Conservation (phyloP, 176 grass and related monocot genomes). For the Rhynchospora breviuscula region DNA sequence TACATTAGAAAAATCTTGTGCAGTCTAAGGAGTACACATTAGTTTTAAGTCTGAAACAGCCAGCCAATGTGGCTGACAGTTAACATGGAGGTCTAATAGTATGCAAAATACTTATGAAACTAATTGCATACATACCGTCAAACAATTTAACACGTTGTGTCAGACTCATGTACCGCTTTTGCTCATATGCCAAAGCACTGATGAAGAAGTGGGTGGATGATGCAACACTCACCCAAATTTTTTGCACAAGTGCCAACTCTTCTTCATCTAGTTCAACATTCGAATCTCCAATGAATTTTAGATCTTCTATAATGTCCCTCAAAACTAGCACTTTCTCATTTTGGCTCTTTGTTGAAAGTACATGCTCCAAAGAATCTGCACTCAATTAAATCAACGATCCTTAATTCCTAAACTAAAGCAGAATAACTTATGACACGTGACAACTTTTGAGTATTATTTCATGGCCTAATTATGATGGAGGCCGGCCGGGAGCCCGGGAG, state of each 20-base stretch:
- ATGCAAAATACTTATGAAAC: no score
- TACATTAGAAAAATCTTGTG: no score
- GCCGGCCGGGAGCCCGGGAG: no score
- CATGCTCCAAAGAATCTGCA: not conserved
- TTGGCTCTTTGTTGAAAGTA: not conserved
- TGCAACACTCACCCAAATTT: not conserved
- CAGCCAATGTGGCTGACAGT: no score
- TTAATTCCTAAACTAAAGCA: no score
- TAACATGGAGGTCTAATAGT: no score
- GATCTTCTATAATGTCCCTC: not conserved
- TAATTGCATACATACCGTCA: no score
- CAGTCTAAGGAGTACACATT: no score
- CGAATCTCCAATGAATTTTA: not conserved
- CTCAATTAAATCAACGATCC: not conserved
- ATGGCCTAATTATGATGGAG: no score
- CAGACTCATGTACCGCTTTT: not conserved
- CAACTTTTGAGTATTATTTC: no score
- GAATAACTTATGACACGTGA: no score
- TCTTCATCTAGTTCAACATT: not conserved
- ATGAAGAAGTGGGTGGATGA: not conserved
- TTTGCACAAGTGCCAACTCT: not conserved
- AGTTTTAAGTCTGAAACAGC: no score
- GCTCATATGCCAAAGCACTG: not conserved
- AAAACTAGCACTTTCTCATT: not conserved
- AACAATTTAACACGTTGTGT: not conserved